A percentile compares a stretch with the other conserved stretches of the same genome.
phyloP scores from a whole-genome alignment of 805 yeast species.

The Priceomyces carsonii region DNA sequence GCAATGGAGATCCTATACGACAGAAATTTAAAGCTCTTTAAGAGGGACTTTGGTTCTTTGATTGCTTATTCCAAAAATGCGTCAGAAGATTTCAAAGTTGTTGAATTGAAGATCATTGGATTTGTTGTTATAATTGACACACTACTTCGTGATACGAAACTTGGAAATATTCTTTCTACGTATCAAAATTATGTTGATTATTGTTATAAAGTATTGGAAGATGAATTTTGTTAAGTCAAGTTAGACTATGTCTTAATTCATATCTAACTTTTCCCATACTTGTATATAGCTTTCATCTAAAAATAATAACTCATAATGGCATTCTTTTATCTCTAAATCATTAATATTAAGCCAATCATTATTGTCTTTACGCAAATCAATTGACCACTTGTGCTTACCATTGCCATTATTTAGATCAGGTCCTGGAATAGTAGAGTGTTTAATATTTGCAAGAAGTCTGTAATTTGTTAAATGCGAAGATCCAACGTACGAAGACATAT shows the following conservation, averaged over 20 bases:
- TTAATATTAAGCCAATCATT: slow-evolving; percentile 61
- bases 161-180: slow-evolving; percentile 12
- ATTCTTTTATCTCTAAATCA: slow-evolving; percentile 46
- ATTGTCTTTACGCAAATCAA: slow-evolving; percentile 27
- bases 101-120: slow-evolving; percentile 18
- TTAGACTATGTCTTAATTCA: too few relatives aligned
- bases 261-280: slow-evolving; percentile 64
- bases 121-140: slow-evolving; percentile 19
- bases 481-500: slow-evolving; percentile 31
- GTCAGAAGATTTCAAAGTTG: slow-evolving; percentile 6
- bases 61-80: slow-evolving; percentile 9
- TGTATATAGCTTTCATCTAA: slow-evolving; percentile 65
- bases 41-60: slow-evolving; percentile 11
- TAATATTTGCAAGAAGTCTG: slow-evolving; percentile 25
- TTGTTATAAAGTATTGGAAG: slow-evolving; percentile 8
- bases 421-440: slow-evolving; percentile 14
- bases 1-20: neutral
- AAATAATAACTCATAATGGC: slow-evolving; percentile 61
- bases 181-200: slow-evolving; percentile 6
- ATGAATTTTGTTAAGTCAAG: neutral
- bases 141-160: slow-evolving; percentile 18
- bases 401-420: slow-evolving; percentile 16
- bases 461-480: slow-evolving; percentile 32
- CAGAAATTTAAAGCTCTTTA: slow-evolving; percentile 12
- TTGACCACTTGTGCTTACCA: slow-evolving; percentile 48